phyloP scores from a whole-genome alignment of 441 rosid genomes.

The Adansonia rubrostipa region DNA sequence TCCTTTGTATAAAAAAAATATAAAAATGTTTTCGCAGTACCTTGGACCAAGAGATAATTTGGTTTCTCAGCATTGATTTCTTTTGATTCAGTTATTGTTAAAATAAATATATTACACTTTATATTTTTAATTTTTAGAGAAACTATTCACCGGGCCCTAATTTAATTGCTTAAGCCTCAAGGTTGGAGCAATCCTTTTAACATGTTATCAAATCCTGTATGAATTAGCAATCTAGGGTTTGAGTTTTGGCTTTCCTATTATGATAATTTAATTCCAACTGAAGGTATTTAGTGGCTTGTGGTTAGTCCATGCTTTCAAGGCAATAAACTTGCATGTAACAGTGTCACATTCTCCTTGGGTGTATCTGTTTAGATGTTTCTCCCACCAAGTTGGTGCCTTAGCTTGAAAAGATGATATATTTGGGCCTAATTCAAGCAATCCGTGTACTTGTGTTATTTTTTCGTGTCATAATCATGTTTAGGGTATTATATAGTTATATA shows the following conservation, averaged over 20 bases:
- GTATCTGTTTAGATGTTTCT: constrained; percentile 1
- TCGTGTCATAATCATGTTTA: too few species aligned
- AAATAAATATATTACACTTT: background rate
- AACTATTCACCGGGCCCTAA: constrained; percentile 3
- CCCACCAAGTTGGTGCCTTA: background rate
- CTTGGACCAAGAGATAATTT: background rate
- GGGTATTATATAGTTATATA: too few species aligned
- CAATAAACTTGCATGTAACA: background rate
- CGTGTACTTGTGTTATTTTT: too few species aligned
- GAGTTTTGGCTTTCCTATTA: constrained; percentile 8
- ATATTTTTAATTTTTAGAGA: background rate
- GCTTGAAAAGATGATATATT: background rate
- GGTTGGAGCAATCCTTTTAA: background rate
- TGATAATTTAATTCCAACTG: constrained; percentile 13
- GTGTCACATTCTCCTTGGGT: background rate
- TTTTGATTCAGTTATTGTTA: background rate
- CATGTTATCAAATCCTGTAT: background rate
- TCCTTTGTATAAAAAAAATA: background rate
- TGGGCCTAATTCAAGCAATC: background rate
- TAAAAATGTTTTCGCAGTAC: background rate
- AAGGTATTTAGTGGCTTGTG: background rate
- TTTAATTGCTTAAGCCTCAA: background rate
- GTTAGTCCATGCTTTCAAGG: background rate
- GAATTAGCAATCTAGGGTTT: constrained; percentile 3
- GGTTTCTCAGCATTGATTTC: constrained; percentile 1